phyloP scores from a whole-genome alignment of 2,329 filamentous ascomycete species.

The Diplodia mutila region DNA sequence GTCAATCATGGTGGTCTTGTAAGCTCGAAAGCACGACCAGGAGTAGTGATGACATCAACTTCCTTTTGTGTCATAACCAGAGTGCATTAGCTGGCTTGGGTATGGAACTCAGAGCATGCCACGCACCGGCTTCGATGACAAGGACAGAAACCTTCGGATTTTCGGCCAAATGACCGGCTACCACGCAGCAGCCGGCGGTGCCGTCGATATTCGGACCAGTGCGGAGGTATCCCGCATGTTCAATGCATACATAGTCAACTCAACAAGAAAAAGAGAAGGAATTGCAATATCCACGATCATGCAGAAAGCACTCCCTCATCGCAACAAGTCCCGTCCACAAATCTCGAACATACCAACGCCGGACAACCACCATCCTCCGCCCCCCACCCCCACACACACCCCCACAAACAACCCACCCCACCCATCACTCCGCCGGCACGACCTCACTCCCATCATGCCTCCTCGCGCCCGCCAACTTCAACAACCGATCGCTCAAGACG shows the following conservation, averaged over 20 bases:
- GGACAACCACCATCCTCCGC: no score
- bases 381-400: neutral
- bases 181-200: conserved; percentile 54
- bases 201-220: no score
- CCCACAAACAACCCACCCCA: neutral
- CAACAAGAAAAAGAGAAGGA: no score
- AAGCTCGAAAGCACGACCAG: conserved; percentile 59
- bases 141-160: conserved; percentile 47
- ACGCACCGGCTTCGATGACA: conserved; percentile 51
- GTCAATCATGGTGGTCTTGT: conserved; percentile 65
- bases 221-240: no score
- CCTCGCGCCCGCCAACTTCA: conserved; percentile 23
- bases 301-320: no score
- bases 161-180: conserved; percentile 53
- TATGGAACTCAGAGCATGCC: neutral
- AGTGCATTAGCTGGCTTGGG: no score
- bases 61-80: no score
- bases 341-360: no score
- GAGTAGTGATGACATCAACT: conserved; percentile 58
- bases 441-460: conserved; percentile 24
- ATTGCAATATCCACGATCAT: no score
- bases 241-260: no score
- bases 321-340: no score
- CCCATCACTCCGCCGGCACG: conserved; percentile 1
- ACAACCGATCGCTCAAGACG: conserved; percentile 8